These are phyloP conservation scores for Neoboletus brunneissimus DNA, from an alignment of 768 basidiomycete genomes.

Conservation along the genomic window DNA sequence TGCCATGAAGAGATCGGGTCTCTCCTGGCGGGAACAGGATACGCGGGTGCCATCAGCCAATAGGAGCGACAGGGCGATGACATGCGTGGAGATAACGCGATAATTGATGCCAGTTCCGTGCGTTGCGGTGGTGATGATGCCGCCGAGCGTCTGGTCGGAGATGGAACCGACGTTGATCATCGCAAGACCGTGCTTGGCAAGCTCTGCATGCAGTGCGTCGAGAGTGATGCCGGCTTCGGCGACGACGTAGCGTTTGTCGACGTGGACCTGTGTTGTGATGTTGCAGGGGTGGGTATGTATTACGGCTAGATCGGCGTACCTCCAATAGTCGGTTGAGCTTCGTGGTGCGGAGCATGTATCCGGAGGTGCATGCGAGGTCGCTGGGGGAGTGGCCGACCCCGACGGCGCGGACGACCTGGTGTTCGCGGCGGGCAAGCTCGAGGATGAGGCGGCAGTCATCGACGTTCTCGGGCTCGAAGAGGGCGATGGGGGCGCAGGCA, in stretches of 20 bases:
- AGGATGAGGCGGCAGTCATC: conserved; percentile 71
- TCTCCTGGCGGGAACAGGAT: conserved; percentile 59
- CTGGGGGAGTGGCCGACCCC: conserved; percentile 93
- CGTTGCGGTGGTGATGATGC: conserved; percentile 90
- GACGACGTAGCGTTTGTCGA: conserved; percentile 60
- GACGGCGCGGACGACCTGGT: conserved; percentile 70
- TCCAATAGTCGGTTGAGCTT: conserved; percentile 70
- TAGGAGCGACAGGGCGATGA: conserved; percentile 70
- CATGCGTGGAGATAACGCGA: conserved; percentile 79
- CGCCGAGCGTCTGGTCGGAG: conserved; percentile 92
- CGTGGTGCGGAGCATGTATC: conserved; percentile 80
- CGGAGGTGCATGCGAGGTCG: conserved; percentile 88
- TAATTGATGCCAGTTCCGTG: conserved; percentile 86
- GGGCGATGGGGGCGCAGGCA: conserved; percentile 58
- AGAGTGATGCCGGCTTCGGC: conserved; percentile 81
- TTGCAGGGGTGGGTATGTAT: too few relatives aligned
- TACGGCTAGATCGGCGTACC: conserved; percentile 46
- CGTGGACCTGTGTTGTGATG: conserved; percentile 54
- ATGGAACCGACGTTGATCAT: conserved; percentile 95
- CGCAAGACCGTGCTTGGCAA: conserved; percentile 68
- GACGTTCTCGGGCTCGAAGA: conserved; percentile 74
- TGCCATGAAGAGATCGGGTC: conserved; percentile 79
- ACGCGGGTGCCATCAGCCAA: conserved; percentile 73
- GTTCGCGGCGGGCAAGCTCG: conserved; percentile 74
- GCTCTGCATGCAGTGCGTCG: conserved; percentile 63